Conservation (phyloP, 768 basidiomycete species). For the Melanogaster broomeanus region DNA sequence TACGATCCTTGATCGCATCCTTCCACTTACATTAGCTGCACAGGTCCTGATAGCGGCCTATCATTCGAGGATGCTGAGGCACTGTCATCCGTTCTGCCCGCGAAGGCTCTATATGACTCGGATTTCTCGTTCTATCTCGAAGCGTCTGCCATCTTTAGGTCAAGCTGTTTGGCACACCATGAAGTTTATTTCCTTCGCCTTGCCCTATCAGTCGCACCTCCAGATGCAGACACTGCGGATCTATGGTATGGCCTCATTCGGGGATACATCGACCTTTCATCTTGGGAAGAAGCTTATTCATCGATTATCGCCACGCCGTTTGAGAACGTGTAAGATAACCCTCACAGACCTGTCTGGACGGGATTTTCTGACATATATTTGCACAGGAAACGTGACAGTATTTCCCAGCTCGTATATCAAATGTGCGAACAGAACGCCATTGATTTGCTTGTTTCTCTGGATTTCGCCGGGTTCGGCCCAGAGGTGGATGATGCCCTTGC, state of each 20-base stretch:
- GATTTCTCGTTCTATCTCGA: constrained; percentile 79
- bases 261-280: constrained; percentile 68
- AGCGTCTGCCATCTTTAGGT: constrained; percentile 72
- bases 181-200: constrained; percentile 78
- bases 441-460: constrained; percentile 74
- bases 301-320: constrained; percentile 73
- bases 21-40: constrained; percentile 6
- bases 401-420: constrained; percentile 79
- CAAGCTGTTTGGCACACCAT: constrained; percentile 50
- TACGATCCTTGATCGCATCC: background rate
- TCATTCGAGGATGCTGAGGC: constrained; percentile 65
- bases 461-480: constrained; percentile 80
- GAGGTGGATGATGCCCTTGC: constrained; percentile 88
- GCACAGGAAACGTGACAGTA: constrained; percentile 76
- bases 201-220: constrained; percentile 70
- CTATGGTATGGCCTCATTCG: constrained; percentile 81
- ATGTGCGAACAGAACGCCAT: constrained; percentile 93
- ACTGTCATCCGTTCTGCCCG: constrained; percentile 61
- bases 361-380: constrained; percentile 9
- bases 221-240: constrained; percentile 55
- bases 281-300: constrained; percentile 88
- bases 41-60: constrained; percentile 51
- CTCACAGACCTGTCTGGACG: constrained; percentile 4
- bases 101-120: constrained; percentile 54
- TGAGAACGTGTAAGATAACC: constrained; percentile 68